phyloP scores from a whole-genome alignment of 179 eudicot genomes.

The Beta lomatogona region DNA sequence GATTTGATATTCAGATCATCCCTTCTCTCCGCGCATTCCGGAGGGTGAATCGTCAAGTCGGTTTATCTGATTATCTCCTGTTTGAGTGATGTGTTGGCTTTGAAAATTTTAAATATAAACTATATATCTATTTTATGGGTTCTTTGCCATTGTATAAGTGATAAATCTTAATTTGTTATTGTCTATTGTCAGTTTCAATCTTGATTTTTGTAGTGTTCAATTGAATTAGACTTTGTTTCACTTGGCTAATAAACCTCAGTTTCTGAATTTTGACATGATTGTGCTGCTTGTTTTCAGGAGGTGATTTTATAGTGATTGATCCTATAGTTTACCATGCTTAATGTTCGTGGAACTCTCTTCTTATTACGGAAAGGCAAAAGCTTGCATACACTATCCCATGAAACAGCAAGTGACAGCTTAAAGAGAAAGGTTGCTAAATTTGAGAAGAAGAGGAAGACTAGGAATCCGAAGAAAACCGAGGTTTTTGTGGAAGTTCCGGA shows the following conservation, averaged over 20 bases:
- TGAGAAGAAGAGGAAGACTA: slow-evolving; percentile 57
- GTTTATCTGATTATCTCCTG: too few relatives aligned
- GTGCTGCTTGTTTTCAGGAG: not conserved
- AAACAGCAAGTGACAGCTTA: slow-evolving; percentile 62
- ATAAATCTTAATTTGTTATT: too few relatives aligned
- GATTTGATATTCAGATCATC: too few relatives aligned
- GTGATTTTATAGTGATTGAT: not conserved
- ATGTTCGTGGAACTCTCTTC: slow-evolving; percentile 32
- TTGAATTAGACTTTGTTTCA: not conserved
- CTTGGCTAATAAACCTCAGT: not conserved
- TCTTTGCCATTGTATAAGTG: too few relatives aligned
- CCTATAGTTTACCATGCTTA: slow-evolving; percentile 35
- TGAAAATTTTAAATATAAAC: too few relatives aligned
- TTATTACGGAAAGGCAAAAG: slow-evolving; percentile 39
- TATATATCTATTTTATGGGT: too few relatives aligned
- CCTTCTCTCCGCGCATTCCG: too few relatives aligned
- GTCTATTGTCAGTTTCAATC: too few relatives aligned
- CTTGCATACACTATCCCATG: slow-evolving; percentile 50
- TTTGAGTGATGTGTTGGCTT: too few relatives aligned
- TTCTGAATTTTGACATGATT: not conserved
- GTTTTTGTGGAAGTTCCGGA: slow-evolving; percentile 78
- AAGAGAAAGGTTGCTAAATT: slow-evolving; percentile 63
- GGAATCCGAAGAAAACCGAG: slow-evolving; percentile 51
- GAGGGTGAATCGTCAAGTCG: too few relatives aligned
- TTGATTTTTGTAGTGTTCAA: too few relatives aligned